phyloP scores from a whole-genome alignment of 2,329 filamentous ascomycete species.

The Sclerotinia minor region DNA sequence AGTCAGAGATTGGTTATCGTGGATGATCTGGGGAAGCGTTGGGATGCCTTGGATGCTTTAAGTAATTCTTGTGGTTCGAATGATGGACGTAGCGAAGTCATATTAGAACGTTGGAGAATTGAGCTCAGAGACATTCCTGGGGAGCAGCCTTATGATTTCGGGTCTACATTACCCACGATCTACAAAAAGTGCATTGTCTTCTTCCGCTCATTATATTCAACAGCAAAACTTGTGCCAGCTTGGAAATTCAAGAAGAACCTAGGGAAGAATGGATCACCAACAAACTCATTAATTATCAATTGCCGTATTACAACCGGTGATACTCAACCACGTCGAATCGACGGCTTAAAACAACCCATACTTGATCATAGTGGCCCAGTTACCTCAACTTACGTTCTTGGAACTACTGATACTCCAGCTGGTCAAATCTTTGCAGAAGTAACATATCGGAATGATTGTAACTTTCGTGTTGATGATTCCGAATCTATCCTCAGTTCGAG shows the following conservation, averaged over 20 bases:
- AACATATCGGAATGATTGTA: constrained; percentile 83
- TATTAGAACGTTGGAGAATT: constrained; percentile 89
- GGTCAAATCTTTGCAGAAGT: constrained; percentile 81
- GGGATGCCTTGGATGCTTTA: constrained; percentile 86
- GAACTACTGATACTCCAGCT: constrained; percentile 80
- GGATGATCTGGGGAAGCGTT: constrained; percentile 87
- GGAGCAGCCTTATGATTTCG: constrained; percentile 57
- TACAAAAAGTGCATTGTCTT: constrained; percentile 98
- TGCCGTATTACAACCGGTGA: constrained; percentile 72
- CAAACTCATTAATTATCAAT: constrained; percentile 66
- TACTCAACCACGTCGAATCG: constrained; percentile 55
- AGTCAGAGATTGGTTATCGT: constrained; percentile 85
- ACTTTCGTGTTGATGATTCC: constrained; percentile 87
- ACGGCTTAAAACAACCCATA: constrained; percentile 71
- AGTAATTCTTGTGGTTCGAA: constrained; percentile 58
- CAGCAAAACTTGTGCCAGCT: constrained; percentile 77
- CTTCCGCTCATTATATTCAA: constrained; percentile 84
- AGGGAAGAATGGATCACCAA: constrained; percentile 65
- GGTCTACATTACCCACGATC: constrained; percentile 71
- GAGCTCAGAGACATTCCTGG: constrained; percentile 67
- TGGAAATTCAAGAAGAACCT: constrained; percentile 78
- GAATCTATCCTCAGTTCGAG: constrained; percentile 88
- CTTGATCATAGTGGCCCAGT: constrained; percentile 63
- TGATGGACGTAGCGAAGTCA: constrained; percentile 56
- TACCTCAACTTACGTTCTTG: constrained; percentile 76